Percentiles rank a stretch among this genome's conserved stretches.
Evolutionary conservation across 1,284 basidiomycete species (phyloP).

Genomic region (Rhodotorula sp.): DNA sequence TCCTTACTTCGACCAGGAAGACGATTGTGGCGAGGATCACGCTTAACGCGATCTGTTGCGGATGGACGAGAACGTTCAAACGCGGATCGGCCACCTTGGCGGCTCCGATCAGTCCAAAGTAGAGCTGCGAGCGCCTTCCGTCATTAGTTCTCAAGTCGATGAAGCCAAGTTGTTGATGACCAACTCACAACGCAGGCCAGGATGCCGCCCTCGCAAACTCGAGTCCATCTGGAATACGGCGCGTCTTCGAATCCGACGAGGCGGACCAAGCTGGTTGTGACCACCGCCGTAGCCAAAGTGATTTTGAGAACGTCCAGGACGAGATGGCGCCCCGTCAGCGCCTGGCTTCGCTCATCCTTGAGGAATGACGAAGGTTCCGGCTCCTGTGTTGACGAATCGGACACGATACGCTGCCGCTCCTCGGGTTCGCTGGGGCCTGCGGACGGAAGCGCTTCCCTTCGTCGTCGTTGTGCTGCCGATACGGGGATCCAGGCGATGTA

Average conservation of each 20-base stretch:
- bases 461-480: not conserved
- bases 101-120: conserved; percentile 13
- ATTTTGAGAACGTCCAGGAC: conserved; percentile 10
- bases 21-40: not conserved
- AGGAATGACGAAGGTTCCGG: not conserved
- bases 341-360: not conserved
- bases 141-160: not conserved
- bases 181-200: conserved; percentile 10
- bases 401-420: not conserved
- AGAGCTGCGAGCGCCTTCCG: conserved; percentile 1
- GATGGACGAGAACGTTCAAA: conserved; percentile 2
- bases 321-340: conserved; percentile 4
- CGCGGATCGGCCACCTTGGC: conserved; percentile 5
- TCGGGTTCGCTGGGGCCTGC: accelerated
- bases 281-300: not conserved
- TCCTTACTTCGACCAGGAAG: conserved; percentile 2
- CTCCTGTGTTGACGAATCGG: not conserved
- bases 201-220: conserved; percentile 19
- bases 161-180: accelerated
- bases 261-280: conserved; percentile 1
- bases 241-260: conserved; percentile 7
- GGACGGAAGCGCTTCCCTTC: no score
- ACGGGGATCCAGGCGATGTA: conserved; percentile 7
- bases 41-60: conserved; percentile 17
- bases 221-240: not conserved